Evolutionary conservation across 345 rosid species (phyloP).

Genomic region (Passiflora organensis): DNA sequence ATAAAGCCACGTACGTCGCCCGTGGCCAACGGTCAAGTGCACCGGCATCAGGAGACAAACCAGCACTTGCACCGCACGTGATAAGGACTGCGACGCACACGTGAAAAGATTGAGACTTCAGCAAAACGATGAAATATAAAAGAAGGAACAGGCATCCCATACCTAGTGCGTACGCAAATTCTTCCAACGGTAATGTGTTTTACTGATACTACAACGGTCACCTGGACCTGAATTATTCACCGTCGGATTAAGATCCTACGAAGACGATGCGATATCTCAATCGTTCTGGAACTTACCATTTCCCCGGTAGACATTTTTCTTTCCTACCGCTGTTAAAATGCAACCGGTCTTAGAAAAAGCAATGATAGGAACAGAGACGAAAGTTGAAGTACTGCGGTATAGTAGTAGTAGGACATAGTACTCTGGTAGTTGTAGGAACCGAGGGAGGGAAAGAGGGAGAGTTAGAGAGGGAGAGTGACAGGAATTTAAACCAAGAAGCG

Average conservation of each 20-base stretch:
- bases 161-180: constrained; percentile 44
- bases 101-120: background rate
- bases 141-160: constrained; percentile 12
- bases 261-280: constrained; percentile 5
- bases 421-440: constrained; percentile 20
- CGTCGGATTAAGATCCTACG: constrained; percentile 55
- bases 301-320: constrained; percentile 7
- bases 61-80: constrained; percentile 49
- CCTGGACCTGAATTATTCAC: constrained; percentile 30
- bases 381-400: constrained; percentile 11
- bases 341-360: constrained; percentile 28
- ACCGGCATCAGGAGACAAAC: constrained; percentile 37
- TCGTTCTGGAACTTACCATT: constrained; percentile 31
- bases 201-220: constrained; percentile 96
- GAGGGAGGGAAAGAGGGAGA: constrained; percentile 16
- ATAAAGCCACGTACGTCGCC: background rate
- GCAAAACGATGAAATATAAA: background rate
- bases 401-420: constrained; percentile 22
- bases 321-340: constrained; percentile 11
- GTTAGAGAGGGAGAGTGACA: background rate
- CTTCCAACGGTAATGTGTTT: constrained; percentile 92
- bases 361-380: constrained; percentile 35
- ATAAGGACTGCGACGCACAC: background rate
- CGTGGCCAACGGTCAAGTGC: constrained; percentile 47
- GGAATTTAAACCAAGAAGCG: background rate